Evolutionary conservation across 2,329 filamentous ascomycete species (phyloP), one percentile per base, ranked within the genome.

Genomic region (Dactylellina haptotyla): DNA sequence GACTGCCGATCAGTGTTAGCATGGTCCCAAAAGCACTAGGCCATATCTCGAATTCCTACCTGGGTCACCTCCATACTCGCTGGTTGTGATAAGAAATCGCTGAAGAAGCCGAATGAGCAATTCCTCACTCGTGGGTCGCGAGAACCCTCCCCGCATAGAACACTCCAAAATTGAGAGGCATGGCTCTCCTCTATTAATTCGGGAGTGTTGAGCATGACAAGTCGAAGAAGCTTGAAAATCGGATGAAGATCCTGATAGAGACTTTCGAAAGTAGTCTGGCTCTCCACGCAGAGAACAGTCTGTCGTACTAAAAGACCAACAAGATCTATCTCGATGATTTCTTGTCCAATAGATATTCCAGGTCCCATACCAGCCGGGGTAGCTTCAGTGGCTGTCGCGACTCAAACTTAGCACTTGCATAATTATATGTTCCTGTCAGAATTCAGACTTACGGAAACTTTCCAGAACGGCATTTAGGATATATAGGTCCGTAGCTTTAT

Each of bases 211-310:
- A 73, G 61, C 69, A 73, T 66, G 9, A 58, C 54, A 16, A 73
- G 54, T 4, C 69, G 69, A 5, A 73, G 53, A 23, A 73, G 54
- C 18, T 73, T 73, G 48, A 73, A 73, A 14, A 73, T 73, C 4
- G 69, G 69, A 46, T 73, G 69, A 9, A 73, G 20, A 28, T 73
- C 69, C 18, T 73, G 69, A 37, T 73, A 73, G 10, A 73, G 69
- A 30, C 43, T 73, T 16, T 73, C 69, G 23, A 73, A 73, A 16
- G 56, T 66, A 4, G 57, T 59, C 39, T 73, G 69, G 8, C 69
- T 59, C n/a, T 62, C 69, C 14, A 73, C 56, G 16, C 69, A 73
- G 1, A 66, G 39, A 32, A 66, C 23, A 5, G 69, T 73, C 50
- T 73, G 69, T 25, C 37, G 58, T 5, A 73, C 69, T 8, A 73